Conservation (phyloP, 1,284 basidiomycete genomes). For the Sanghuangporus baumii region DNA sequence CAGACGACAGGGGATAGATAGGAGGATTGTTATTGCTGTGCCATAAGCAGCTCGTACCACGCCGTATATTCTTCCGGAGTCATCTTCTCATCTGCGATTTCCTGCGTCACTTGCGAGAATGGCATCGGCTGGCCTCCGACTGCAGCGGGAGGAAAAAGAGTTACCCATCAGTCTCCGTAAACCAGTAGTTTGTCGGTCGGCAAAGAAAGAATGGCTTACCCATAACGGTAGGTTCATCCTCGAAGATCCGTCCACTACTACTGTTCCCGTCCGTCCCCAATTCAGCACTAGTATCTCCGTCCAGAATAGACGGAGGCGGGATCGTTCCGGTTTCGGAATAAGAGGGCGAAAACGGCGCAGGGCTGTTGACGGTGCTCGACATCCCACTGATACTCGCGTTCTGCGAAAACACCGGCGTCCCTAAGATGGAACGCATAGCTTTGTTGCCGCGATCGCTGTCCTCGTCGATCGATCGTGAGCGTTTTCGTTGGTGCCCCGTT, state of each 20-base stretch:
- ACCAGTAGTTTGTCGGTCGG: background rate
- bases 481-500: constrained; percentile 46
- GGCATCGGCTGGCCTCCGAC: constrained; percentile 65
- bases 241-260: constrained; percentile 23
- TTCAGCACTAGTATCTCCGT: constrained; percentile 20
- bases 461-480: constrained; percentile 61
- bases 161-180: background rate
- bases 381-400: background rate
- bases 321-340: background rate
- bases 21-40: constrained; percentile 19
- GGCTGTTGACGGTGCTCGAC: constrained; percentile 11
- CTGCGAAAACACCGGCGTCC: constrained; percentile 15
- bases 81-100: constrained; percentile 72
- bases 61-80: constrained; percentile 79
- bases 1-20: background rate
- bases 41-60: constrained; percentile 62
- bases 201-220: constrained; percentile 39
- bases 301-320: background rate
- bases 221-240: constrained; percentile 52
- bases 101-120: constrained; percentile 73
- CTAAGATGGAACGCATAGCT: constrained; percentile 15
- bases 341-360: background rate
- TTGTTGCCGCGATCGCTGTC: constrained; percentile 40
- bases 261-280: background rate
- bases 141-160: constrained; percentile 24